phyloP scores from a whole-genome alignment of 2,329 filamentous ascomycete genomes.

The Drechslerella coelobrocha region DNA sequence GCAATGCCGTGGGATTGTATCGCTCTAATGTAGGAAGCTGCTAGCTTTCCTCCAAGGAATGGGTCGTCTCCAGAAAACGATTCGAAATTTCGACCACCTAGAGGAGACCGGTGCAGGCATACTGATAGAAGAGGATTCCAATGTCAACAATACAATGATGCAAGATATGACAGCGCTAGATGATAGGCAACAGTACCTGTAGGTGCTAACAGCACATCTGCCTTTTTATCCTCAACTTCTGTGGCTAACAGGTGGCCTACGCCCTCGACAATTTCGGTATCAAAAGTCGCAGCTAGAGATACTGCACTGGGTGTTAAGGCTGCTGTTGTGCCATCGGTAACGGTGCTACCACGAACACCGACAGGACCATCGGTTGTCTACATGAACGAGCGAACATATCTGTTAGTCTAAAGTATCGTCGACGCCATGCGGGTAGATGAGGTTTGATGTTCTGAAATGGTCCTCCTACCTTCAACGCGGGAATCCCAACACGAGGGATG shows the following conservation, averaged over 20 bases:
- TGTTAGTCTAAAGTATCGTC: no score
- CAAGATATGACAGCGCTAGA: not conserved
- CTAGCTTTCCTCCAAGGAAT: constrained; percentile 65
- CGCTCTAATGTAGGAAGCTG: constrained; percentile 64
- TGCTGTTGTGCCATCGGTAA: constrained; percentile 55
- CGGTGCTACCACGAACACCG: constrained; percentile 55
- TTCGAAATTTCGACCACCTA: constrained; percentile 68
- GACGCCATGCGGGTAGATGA: no score
- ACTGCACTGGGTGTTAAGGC: constrained; percentile 55
- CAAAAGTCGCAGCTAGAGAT: constrained; percentile 56
- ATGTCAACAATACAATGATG: constrained; percentile 8
- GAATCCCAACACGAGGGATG: constrained; percentile 55
- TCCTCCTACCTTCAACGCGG: constrained; percentile 55
- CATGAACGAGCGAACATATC: not conserved
- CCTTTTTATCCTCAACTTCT: constrained; percentile 55
- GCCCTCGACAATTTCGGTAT: constrained; percentile 53
- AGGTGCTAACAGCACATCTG: constrained; percentile 55
- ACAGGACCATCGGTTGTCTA: constrained; percentile 56
- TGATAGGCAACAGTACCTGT: constrained; percentile 50
- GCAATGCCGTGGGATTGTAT: constrained; percentile 67
- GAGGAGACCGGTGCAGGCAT: constrained; percentile 60
- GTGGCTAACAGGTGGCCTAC: constrained; percentile 55
- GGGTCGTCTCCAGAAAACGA: constrained; percentile 66
- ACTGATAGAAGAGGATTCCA: constrained; percentile 51
- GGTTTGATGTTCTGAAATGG: no score